Evolutionary conservation across 169 alveolate species (phyloP).

Genomic region (Babesia bigemina): DNA sequence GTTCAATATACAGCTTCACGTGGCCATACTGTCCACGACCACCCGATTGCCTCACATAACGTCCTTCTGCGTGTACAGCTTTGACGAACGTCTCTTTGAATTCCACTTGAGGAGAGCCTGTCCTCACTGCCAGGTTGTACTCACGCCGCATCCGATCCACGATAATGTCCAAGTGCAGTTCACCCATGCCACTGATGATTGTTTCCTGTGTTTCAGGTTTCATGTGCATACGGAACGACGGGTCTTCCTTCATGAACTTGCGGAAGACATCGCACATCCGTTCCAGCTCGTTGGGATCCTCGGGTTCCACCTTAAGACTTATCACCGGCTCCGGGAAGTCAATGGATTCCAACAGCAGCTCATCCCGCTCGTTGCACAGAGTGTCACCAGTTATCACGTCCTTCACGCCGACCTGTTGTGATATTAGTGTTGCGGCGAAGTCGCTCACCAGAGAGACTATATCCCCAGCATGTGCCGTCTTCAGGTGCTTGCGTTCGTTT

Average conservation of each 20-base stretch:
- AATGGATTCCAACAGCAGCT: conserved; percentile 78
- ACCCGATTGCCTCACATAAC: conserved; percentile 79
- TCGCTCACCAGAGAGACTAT: conserved; percentile 67
- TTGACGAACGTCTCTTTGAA: conserved; percentile 83
- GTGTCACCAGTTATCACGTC: conserved; percentile 87
- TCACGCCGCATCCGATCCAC: conserved; percentile 90
- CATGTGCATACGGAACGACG: conserved; percentile 74
- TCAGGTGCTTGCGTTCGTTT: conserved; percentile 78
- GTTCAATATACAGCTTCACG: conserved; percentile 80
- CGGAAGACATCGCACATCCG: conserved; percentile 77
- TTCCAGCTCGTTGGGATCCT: conserved; percentile 73
- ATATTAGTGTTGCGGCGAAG: neutral
- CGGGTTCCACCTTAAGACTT: conserved; percentile 74
- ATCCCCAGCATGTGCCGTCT: conserved; percentile 79
- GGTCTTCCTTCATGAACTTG: conserved; percentile 82
- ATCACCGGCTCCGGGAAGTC: conserved; percentile 85
- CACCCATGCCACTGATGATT: conserved; percentile 92
- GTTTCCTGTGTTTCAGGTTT: conserved; percentile 86
- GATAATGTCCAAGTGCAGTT: conserved; percentile 92
- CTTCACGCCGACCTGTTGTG: conserved; percentile 76
- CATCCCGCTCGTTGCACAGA: conserved; percentile 68
- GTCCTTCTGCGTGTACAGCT: conserved; percentile 79
- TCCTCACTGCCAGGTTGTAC: conserved; percentile 80
- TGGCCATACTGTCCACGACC: conserved; percentile 90
- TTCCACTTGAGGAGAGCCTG: conserved; percentile 92